A percentile compares a stretch with the other conserved stretches of the same genome.
Evolutionary conservation across 148 eudicot species (phyloP).

Genomic region (Gaultheria prostrata): DNA sequence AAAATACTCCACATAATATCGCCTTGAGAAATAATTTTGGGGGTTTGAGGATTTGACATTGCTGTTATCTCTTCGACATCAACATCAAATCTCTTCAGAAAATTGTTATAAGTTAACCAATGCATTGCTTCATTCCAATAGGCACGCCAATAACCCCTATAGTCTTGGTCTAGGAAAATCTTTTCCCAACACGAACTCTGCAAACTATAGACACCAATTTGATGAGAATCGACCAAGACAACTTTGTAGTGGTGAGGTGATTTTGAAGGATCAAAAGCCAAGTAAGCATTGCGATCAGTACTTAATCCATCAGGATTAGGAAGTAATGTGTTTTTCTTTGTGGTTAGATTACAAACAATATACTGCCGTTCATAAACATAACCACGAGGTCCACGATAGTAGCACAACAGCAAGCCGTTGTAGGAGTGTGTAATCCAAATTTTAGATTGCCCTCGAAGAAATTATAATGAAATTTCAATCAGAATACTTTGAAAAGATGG

Average conservation of each 20-base stretch:
- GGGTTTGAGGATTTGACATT: not conserved
- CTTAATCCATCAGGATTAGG: not conserved
- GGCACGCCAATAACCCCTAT: not conserved
- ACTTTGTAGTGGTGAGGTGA: not conserved
- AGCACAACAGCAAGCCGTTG: not conserved
- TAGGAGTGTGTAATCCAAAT: not conserved
- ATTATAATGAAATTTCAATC: too few species aligned
- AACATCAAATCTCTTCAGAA: too few species aligned
- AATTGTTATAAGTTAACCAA: too few species aligned
- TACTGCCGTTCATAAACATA: not conserved
- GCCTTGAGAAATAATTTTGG: not conserved
- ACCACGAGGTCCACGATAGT: too few species aligned
- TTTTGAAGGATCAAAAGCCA: conserved; percentile 5
- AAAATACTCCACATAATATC: not conserved
- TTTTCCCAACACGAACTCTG: not conserved
- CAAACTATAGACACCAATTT: not conserved
- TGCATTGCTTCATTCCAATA: not conserved
- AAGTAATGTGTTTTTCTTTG: not conserved
- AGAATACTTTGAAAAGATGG: too few species aligned
- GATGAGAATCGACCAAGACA: not conserved
- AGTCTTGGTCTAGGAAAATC: not conserved
- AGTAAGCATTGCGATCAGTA: not conserved
- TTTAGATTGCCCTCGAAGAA: not conserved
- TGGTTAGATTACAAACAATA: not conserved
- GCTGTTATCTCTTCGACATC: too few species aligned